Conservation (phyloP, 768 basidiomycete species). For the Lactifluus volemus region DNA sequence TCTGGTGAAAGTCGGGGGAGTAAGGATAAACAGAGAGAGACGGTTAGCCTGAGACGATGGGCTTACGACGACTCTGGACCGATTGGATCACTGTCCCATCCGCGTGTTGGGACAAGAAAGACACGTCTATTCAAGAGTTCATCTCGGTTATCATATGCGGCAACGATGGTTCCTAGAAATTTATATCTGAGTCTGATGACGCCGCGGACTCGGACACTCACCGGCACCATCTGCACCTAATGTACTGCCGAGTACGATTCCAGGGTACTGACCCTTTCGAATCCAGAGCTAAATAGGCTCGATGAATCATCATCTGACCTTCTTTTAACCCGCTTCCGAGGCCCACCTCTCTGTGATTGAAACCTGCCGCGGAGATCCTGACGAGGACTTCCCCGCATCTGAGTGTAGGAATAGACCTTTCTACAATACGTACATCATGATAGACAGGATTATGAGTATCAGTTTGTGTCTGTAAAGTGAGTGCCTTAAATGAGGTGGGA, state of each 20-base stretch:
- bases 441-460: slow-evolving; percentile 31
- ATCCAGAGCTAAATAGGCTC: slow-evolving; percentile 54
- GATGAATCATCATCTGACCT: not conserved
- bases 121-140: slow-evolving; percentile 54
- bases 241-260: slow-evolving; percentile 47
- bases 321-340: not conserved
- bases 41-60: not conserved
- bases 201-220: slow-evolving; percentile 19
- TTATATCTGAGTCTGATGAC: no score
- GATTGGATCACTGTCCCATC: slow-evolving; percentile 60
- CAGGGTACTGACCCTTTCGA: slow-evolving; percentile 57
- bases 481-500: not conserved
- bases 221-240: slow-evolving; percentile 74
- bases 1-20: slow-evolving; percentile 18
- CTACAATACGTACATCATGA: slow-evolving; percentile 49
- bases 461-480: not conserved
- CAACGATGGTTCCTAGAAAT: slow-evolving; percentile 50
- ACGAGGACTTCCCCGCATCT: slow-evolving; percentile 54
- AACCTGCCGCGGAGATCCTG: slow-evolving; percentile 56
- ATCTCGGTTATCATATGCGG: slow-evolving; percentile 44
- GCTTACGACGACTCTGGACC: slow-evolving; percentile 58
- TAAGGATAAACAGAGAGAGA: not conserved
- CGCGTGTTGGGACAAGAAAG: slow-evolving; percentile 66
- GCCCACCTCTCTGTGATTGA: slow-evolving; percentile 59
- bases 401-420: slow-evolving; percentile 41